A percentile compares a stretch with the other conserved stretches of the same genome.
Evolutionary conservation across 495 filamentous ascomycete species (phyloP).

Genomic region (Hyaloscypha bicolor): DNA sequence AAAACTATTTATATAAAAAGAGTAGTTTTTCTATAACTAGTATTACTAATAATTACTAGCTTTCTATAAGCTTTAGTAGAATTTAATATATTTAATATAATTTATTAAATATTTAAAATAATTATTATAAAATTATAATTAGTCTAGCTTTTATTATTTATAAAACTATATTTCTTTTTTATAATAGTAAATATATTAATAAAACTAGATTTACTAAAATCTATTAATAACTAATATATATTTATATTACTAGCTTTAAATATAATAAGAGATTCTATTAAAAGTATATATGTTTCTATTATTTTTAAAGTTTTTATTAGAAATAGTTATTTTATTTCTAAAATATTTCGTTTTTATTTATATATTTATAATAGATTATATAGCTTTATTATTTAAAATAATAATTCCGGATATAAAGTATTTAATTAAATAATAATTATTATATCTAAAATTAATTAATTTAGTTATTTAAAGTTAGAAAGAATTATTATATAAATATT

Average conservation of each 20-base stretch:
- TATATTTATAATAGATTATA: constrained; percentile 6
- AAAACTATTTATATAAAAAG: constrained; percentile 32
- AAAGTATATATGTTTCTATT: too few species aligned
- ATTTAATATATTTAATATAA: not conserved
- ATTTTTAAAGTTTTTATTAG: too few species aligned
- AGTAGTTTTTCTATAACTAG: constrained; percentile 34
- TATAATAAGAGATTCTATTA: not conserved
- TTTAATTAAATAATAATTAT: too few species aligned
- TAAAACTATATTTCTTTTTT: not conserved
- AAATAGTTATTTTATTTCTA: too few species aligned
- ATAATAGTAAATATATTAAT: not conserved
- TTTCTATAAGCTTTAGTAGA: not conserved
- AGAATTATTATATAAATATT: constrained; percentile 21
- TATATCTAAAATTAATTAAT: constrained; percentile 20
- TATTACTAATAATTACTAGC: constrained; percentile 28
- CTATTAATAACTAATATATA: not conserved
- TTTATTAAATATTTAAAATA: not conserved
- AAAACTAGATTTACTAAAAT: not conserved
- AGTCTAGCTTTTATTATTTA: not conserved
- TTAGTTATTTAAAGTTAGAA: not conserved
- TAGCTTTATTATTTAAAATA: constrained; percentile 21
- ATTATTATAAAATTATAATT: constrained; percentile 3
- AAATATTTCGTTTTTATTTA: too few species aligned
- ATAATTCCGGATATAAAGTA: constrained; percentile 18
- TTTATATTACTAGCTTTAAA: not conserved